Evolutionary conservation across 768 basidiomycete species (phyloP).

Genomic region (Tremella mesenterica): DNA sequence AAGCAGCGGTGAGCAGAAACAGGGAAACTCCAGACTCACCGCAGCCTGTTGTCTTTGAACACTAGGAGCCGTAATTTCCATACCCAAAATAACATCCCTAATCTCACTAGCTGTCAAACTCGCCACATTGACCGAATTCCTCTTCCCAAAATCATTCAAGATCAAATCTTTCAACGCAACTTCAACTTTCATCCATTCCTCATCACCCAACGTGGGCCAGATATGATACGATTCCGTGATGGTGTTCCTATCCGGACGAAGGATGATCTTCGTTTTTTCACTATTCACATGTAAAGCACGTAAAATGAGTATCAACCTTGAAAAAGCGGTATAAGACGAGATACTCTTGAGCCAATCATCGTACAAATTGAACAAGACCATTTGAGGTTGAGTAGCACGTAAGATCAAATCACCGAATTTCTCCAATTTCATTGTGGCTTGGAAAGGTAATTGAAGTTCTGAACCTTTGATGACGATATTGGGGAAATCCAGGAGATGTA

Average conservation of each 20-base stretch:
- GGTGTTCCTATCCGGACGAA: constrained; percentile 93
- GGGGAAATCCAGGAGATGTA: constrained; percentile 97
- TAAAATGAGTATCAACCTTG: constrained; percentile 88
- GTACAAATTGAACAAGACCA: constrained; percentile 97
- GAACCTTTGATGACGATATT: constrained; percentile 99
- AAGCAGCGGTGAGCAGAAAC: too few relatives aligned
- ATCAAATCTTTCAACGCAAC: constrained; percentile 98
- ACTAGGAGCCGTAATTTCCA: constrained; percentile 63
- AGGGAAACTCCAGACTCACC: too few relatives aligned
- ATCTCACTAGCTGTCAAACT: constrained; percentile 94
- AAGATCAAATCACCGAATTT: constrained; percentile 94
- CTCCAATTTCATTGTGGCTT: constrained; percentile 99
- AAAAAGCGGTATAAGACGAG: constrained; percentile 98
- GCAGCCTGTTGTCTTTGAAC: constrained; percentile 97
- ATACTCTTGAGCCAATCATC: constrained; percentile 99
- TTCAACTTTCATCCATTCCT: constrained; percentile 99
- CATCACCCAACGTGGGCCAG: constrained; percentile 70
- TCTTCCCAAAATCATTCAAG: constrained; percentile 88
- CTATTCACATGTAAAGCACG: constrained; percentile 98
- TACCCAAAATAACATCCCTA: constrained; percentile 94
- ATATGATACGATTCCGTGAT: constrained; percentile 97
- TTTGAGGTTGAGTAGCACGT: constrained; percentile 94
- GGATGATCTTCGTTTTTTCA: constrained; percentile 96
- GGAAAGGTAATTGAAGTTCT: constrained; percentile 96
- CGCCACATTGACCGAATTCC: constrained; percentile 97